Conservation (phyloP, 2,329 filamentous ascomycete species). For the Diaporthe sp. region DNA sequence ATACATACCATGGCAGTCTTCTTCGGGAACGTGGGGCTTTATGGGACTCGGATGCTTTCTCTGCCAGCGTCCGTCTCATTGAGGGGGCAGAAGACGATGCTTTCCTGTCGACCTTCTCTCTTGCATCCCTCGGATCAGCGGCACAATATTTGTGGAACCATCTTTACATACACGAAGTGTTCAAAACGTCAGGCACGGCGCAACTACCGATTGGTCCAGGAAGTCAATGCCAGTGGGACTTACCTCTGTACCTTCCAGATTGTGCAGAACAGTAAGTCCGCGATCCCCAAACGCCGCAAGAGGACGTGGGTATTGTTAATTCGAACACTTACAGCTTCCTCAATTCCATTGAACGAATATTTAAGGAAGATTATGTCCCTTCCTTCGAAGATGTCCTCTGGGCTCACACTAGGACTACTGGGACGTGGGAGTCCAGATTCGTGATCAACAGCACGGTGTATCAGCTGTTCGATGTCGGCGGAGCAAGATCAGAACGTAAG, state of each 20-base stretch:
- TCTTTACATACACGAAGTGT: not conserved
- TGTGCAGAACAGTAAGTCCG: not conserved
- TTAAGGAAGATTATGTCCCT: not conserved
- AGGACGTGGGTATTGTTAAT: too few relatives aligned
- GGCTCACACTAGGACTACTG: not conserved
- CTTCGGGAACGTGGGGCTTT: not conserved
- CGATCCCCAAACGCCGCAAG: too few relatives aligned
- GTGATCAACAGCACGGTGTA: not conserved
- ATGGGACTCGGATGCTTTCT: not conserved
- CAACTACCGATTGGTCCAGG: not conserved
- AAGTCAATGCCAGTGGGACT: not conserved
- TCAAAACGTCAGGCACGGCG: not conserved
- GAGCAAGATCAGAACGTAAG: not conserved
- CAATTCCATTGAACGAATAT: not conserved
- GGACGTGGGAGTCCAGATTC: not conserved
- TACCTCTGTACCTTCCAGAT: not conserved
- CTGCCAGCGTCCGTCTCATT: not conserved
- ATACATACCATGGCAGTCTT: not conserved
- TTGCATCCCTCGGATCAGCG: not conserved
- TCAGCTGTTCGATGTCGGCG: not conserved
- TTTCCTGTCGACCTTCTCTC: not conserved
- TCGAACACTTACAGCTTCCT: not conserved
- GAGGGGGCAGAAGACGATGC: not conserved
- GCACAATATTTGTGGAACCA: not conserved
- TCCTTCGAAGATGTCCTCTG: constrained; percentile 9